These are phyloP conservation scores for Sanghuangporus weigelae DNA, from an alignment of 1,284 basidiomycete genomes.

Conservation along the genomic window DNA sequence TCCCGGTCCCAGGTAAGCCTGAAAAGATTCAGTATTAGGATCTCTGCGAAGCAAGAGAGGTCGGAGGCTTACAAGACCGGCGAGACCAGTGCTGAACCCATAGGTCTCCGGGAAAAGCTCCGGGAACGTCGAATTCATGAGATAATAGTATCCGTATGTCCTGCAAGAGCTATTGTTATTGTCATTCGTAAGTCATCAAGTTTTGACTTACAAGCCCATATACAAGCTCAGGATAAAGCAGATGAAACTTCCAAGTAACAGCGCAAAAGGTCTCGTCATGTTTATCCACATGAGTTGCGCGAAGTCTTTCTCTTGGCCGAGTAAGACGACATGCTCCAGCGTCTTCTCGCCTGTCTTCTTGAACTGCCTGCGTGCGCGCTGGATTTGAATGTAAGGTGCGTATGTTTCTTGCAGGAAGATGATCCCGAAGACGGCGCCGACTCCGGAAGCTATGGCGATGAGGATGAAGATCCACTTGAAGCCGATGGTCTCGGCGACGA, in stretches of 20 bases:
- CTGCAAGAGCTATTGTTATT: neutral
- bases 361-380: conserved; percentile 31
- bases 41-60: neutral
- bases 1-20: conserved; percentile 55
- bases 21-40: neutral
- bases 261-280: conserved; percentile 31
- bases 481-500: conserved; percentile 36
- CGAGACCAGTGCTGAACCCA: conserved; percentile 46
- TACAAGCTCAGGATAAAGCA: conserved; percentile 39
- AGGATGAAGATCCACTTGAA: conserved; percentile 28
- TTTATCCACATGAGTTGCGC: conserved; percentile 26
- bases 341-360: conserved; percentile 8
- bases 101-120: conserved; percentile 43
- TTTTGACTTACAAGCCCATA: conserved; percentile 32
- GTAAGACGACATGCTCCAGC: conserved; percentile 12
- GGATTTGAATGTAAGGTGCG: conserved; percentile 50
- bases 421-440: conserved; percentile 44
- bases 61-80: conserved; percentile 35
- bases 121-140: conserved; percentile 67
- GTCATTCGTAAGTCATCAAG: neutral
- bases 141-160: conserved; percentile 51
- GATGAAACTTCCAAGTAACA: conserved; percentile 36
- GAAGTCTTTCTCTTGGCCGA: conserved; percentile 12
- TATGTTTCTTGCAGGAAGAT: conserved; percentile 60
- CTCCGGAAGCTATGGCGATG: conserved; percentile 41